Conservation (phyloP, 371 early-diverging fungal genomes). For the Mortierella sp. region DNA sequence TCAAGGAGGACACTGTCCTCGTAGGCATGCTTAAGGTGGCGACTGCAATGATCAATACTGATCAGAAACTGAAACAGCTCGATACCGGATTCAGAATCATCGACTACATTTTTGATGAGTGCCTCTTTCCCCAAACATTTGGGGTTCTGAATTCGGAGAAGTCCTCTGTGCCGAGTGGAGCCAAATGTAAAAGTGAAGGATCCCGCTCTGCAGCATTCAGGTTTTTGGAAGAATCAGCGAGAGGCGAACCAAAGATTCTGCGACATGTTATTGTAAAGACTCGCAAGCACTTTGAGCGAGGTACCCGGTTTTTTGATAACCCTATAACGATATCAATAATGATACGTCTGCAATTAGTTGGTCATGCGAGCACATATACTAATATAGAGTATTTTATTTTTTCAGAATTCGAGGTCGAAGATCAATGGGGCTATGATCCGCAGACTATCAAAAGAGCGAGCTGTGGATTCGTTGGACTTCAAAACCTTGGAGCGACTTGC, state of each 20-base stretch:
- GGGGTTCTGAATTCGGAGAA: background rate
- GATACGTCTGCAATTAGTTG: no score
- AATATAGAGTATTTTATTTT: background rate
- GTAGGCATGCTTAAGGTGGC: constrained; percentile 58
- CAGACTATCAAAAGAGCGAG: constrained; percentile 54
- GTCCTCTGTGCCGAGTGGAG: background rate
- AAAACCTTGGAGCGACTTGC: constrained; percentile 74
- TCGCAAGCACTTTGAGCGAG: constrained; percentile 48
- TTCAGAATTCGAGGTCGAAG: constrained; percentile 48
- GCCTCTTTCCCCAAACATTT: constrained; percentile 31
- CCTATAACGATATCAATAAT: no score
- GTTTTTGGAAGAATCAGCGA: constrained; percentile 51
- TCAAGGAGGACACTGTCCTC: constrained; percentile 55
- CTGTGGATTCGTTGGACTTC: constrained; percentile 64
- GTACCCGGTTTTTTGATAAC: constrained; percentile 15
- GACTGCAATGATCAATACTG: constrained; percentile 47
- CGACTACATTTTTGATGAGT: constrained; percentile 49
- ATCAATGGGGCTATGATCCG: constrained; percentile 62
- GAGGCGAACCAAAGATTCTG: constrained; percentile 37
- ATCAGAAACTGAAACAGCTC: constrained; percentile 22
- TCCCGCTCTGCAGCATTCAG: constrained; percentile 57
- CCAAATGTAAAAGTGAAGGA: constrained; percentile 47
- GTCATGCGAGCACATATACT: background rate
- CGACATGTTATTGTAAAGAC: constrained; percentile 48
- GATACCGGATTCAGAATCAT: constrained; percentile 23